These are phyloP conservation scores for Lithospermum erythrorhizon DNA, from an alignment of 257 asterid genomes.

Conservation along the genomic window DNA sequence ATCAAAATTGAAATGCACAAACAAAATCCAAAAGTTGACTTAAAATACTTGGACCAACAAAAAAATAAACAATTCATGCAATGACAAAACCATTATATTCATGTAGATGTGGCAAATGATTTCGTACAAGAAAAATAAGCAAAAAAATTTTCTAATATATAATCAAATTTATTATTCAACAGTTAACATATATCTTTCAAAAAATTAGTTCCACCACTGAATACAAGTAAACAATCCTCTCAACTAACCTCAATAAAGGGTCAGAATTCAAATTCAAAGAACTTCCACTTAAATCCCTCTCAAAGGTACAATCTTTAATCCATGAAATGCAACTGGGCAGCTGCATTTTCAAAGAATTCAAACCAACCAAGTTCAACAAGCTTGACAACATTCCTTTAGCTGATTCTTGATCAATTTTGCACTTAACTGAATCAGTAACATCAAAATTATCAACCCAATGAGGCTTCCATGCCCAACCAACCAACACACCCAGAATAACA, in stretches of 20 bases:
- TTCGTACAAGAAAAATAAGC: no score
- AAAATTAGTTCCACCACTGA: no score
- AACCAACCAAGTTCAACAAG: constrained; percentile 19
- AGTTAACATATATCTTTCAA: no score
- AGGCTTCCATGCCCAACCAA: constrained; percentile 97
- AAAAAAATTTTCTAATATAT: no score
- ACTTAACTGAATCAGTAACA: background rate
- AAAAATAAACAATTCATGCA: background rate
- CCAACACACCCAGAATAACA: constrained; percentile 58
- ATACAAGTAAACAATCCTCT: background rate
- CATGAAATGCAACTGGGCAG: constrained; percentile 36
- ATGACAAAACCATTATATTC: no score
- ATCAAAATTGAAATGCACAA: background rate
- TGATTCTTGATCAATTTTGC: background rate
- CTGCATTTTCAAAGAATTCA: constrained; percentile 39
- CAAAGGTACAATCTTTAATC: constrained; percentile 16
- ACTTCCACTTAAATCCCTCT: constrained; percentile 3
- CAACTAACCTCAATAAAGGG: constrained; percentile 30
- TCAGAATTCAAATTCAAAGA: constrained; percentile 20
- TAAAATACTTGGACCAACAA: background rate
- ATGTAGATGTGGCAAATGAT: no score
- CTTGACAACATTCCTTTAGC: constrained; percentile 1
- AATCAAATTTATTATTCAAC: no score
- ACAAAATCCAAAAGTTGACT: constrained; percentile 3
- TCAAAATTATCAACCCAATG: constrained; percentile 35